Conservation (phyloP, 129 eudicot genomes). For the Flaveria sonorensis region DNA sequence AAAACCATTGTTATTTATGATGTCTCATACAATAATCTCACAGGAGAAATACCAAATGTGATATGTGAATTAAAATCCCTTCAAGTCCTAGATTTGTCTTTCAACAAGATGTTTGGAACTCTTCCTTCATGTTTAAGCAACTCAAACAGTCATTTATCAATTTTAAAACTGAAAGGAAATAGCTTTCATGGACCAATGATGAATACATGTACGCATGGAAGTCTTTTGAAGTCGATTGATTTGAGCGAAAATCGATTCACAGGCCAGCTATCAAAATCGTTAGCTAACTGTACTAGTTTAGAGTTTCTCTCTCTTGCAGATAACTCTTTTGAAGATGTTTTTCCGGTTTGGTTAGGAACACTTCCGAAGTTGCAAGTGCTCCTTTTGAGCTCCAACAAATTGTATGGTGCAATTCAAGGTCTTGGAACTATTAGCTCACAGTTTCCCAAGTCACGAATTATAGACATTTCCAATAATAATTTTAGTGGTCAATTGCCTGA, state of each 20-base stretch:
- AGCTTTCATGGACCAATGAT: slow-evolving; percentile 19
- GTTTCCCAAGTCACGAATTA: slow-evolving; percentile 26
- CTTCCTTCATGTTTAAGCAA: slow-evolving; percentile 24
- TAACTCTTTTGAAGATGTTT: slow-evolving; percentile 19
- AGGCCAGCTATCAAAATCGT: background rate
- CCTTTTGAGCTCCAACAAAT: slow-evolving; percentile 13
- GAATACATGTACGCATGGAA: background rate
- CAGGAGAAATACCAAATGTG: slow-evolving; percentile 13
- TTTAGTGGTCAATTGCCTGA: slow-evolving; percentile 30
- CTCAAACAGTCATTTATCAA: background rate
- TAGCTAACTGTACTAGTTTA: slow-evolving; percentile 7
- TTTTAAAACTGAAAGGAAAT: background rate
- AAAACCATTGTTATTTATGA: background rate
- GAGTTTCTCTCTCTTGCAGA: slow-evolving; percentile 16
- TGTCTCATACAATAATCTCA: background rate
- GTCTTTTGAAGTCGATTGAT: slow-evolving; percentile 16
- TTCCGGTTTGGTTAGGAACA: slow-evolving; percentile 22
- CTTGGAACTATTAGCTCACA: background rate
- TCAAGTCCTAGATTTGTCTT: slow-evolving; percentile 21
- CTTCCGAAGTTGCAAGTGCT: slow-evolving; percentile 26
- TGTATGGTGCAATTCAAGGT: slow-evolving; percentile 12
- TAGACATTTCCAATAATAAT: slow-evolving; percentile 38
- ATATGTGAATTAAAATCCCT: slow-evolving; percentile 19
- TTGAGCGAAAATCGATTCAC: slow-evolving; percentile 21
- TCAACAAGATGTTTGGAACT: slow-evolving; percentile 16